Evolutionary conservation across 1,139 yeast genomes (phyloP).

Genomic region (Hemisphaericaspora xylanilytica): DNA sequence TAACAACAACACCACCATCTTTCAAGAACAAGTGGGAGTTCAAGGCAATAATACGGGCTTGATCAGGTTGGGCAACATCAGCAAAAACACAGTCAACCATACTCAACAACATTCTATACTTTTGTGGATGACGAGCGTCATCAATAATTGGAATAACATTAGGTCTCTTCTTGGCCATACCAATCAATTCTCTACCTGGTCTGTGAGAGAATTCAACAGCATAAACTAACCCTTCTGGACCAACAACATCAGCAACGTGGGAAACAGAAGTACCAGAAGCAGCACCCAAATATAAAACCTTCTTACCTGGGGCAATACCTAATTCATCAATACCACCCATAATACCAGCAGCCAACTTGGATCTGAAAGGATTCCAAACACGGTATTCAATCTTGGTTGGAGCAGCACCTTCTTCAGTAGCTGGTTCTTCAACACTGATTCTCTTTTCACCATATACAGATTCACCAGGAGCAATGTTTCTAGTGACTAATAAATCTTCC

Average conservation of each 20-base stretch:
- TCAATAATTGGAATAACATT: conserved; percentile 97
- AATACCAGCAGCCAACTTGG: conserved; percentile 99
- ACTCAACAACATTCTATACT: conserved; percentile 97
- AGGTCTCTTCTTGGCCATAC: conserved; percentile 99
- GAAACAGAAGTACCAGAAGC: conserved; percentile 99
- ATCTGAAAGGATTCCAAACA: conserved; percentile 99
- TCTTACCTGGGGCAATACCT: conserved; percentile 96
- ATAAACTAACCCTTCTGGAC: conserved; percentile 97
- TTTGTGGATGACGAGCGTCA: conserved; percentile 99
- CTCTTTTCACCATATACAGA: conserved; percentile 98
- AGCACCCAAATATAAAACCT: conserved; percentile 97
- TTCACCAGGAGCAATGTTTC: conserved; percentile 97
- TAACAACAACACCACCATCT: conserved; percentile 97
- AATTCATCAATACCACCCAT: conserved; percentile 99
- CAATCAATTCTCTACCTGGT: conserved; percentile 98
- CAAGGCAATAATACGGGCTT: conserved; percentile 98
- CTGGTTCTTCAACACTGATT: conserved; percentile 87
- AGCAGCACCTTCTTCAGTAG: conserved; percentile 80
- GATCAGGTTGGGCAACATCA: conserved; percentile 99
- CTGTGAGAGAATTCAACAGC: conserved; percentile 99
- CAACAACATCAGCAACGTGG: conserved; percentile 97
- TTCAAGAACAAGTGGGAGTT: conserved; percentile 97
- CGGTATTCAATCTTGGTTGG: conserved; percentile 97
- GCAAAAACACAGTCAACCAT: conserved; percentile 99
- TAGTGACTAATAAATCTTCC: conserved; percentile 96